Base-by-base conservation (phyloP, 208 protist species). In the Herpetomonas tarakana region DNA sequence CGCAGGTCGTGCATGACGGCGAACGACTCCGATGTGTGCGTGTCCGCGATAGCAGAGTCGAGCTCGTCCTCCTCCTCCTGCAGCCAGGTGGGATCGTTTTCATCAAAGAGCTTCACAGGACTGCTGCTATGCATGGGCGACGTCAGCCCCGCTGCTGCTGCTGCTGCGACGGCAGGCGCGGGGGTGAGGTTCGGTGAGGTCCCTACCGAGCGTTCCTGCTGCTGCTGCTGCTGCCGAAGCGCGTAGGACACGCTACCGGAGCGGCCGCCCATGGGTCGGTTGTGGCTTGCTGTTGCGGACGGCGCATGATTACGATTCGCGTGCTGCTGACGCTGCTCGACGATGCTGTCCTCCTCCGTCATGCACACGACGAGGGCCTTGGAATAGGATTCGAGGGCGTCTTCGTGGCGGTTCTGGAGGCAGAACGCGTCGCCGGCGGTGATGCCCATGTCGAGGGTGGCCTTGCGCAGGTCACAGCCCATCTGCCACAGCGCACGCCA, bases 321-420 rank as follows among this genome's bases (percentile, higher is more conserved):
- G 2, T 22, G 51, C 24, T 59, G 53, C 7, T 58, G 57, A 4
- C 45, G 60, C 47, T 1, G 68, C 71, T 0, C 51, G 21, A 52
- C 64, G 27, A 74, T 74, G 3, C 60, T 65, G 25, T 84, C 70
- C 44, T 81, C 68, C 49, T 85, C 78, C 25, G 45, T 69, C 74
- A 79, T 70, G 30, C 75, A 88, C 45, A 83, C 74, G 45, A 80
- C 69, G 29, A 95, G 80, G 25, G 85, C 81, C 52, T 79, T 72
- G 44, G 79, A 88, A 68, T 89, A 95, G 41, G 78, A 79, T 70
- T 87, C 71, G 27, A 95, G 63, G 3, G 88, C 88, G 29, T 88
- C 83, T 54, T 92, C 85, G 75, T 78, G 89, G 29, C 71, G 80
- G 51, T 75, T 63, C 26, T 90, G 65, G 26, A 78, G 62, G 24